These are phyloP conservation scores for sunflower (Helianthus annuus) DNA, from an alignment of 129 eudicot species.

Conservation along the genomic window HanXRQr2.0-SUNRISE NC_035436.2:164426839-164427338, in stretches of 20 bases:
- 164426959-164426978: neutral
- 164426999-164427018: neutral
- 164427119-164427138: slow-evolving; percentile 92
- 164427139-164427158: slow-evolving; percentile 90
- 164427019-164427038: slow-evolving; percentile 82
- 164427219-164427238: slow-evolving; percentile 79
- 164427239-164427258: neutral
- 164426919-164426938: slow-evolving; percentile 94
- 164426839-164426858: slow-evolving; percentile 72
- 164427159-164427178: slow-evolving; percentile 91
- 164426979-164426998: neutral
- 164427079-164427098: slow-evolving; percentile 90
- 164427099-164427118: slow-evolving; percentile 96
- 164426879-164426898: slow-evolving; percentile 87
- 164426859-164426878: slow-evolving; percentile 73
- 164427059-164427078: slow-evolving; percentile 99
- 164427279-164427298: neutral
- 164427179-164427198: slow-evolving; percentile 97
- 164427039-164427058: slow-evolving; percentile 88
- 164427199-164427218: slow-evolving; percentile 99
- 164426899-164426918: slow-evolving; percentile 85
- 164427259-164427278: neutral
- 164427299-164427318: neutral
- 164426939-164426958: slow-evolving; percentile 83
- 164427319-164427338: slow-evolving; percentile 61